A percentile compares a stretch with the other conserved stretches of the same genome.
phyloP scores from a whole-genome alignment of 805 yeast genomes.

The Zygoascus flipseniorum region DNA sequence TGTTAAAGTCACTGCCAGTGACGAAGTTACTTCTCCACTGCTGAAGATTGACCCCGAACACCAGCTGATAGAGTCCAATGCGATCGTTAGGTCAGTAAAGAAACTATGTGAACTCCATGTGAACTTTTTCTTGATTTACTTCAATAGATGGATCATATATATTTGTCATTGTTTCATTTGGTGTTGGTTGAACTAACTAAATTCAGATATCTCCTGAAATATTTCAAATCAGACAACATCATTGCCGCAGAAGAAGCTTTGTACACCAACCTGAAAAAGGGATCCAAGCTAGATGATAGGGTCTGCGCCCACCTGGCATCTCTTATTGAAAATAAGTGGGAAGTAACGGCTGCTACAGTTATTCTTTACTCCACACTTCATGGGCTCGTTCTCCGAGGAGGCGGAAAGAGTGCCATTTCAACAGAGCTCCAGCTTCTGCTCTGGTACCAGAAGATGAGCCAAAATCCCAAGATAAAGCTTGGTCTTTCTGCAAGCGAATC shows the following conservation, averaged over 20 bases:
- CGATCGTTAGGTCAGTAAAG: conserved; percentile 41
- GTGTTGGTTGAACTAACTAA: background rate
- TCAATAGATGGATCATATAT: no score
- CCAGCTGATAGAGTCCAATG: conserved; percentile 41
- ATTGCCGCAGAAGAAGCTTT: conserved; percentile 33
- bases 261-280: conserved; percentile 28
- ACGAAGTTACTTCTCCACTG: conserved; percentile 13
- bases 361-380: conserved; percentile 38
- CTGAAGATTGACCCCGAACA: conserved; percentile 11
- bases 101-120: background rate
- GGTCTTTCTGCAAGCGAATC: background rate
- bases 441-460: conserved; percentile 28
- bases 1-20: conserved; percentile 18
- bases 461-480: conserved; percentile 20
- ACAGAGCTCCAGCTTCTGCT: conserved; percentile 22
- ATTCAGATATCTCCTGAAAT: conserved; percentile 22
- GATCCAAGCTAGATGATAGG: conserved; percentile 17
- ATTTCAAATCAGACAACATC: conserved; percentile 1
- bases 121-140: conserved; percentile 7
- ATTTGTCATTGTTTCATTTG: no score
- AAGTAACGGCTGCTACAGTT: conserved; percentile 33
- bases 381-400: conserved; percentile 28
- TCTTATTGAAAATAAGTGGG: conserved; percentile 20
- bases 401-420: conserved; percentile 26
- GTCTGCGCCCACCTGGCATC: conserved; percentile 15